phyloP scores from a whole-genome alignment of 2,329 filamentous ascomycete species.

The Epicoccum sorghinum region DNA sequence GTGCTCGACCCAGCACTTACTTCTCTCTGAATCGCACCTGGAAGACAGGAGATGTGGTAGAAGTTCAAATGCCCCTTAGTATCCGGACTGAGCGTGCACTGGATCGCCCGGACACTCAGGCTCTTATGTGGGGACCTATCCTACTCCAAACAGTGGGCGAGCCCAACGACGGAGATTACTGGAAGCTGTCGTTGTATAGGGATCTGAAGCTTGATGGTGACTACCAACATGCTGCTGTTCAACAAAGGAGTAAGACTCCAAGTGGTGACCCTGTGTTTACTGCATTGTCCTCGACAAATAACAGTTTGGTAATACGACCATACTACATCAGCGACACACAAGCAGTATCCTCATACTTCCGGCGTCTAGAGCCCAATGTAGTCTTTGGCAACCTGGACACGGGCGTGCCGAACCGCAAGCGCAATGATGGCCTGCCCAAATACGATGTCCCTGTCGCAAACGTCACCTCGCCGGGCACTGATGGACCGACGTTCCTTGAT shows the following conservation, averaged over 20 bases:
- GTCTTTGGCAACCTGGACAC: neutral
- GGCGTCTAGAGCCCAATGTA: neutral
- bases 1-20: neutral
- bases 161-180: neutral
- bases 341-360: slow-evolving; percentile 2
- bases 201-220: neutral
- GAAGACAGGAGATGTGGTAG: neutral
- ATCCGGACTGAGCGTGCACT: slow-evolving; percentile 1
- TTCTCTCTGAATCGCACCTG: neutral
- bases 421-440: neutral
- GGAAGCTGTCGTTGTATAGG: neutral
- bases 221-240: neutral
- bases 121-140: slow-evolving; percentile 2
- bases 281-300: neutral
- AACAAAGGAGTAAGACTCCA: neutral
- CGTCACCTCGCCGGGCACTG: neutral
- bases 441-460: slow-evolving; percentile 3
- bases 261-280: neutral
- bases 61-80: slow-evolving; percentile 1
- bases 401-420: neutral
- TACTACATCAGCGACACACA: slow-evolving; percentile 6
- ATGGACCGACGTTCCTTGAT: slow-evolving; percentile 3
- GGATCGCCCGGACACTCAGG: slow-evolving; percentile 3
- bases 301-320: neutral
- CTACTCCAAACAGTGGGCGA: neutral